Evolutionary conservation across 148 eudicot species (phyloP).

Genomic region (Chenopodium berlandieri): DNA sequence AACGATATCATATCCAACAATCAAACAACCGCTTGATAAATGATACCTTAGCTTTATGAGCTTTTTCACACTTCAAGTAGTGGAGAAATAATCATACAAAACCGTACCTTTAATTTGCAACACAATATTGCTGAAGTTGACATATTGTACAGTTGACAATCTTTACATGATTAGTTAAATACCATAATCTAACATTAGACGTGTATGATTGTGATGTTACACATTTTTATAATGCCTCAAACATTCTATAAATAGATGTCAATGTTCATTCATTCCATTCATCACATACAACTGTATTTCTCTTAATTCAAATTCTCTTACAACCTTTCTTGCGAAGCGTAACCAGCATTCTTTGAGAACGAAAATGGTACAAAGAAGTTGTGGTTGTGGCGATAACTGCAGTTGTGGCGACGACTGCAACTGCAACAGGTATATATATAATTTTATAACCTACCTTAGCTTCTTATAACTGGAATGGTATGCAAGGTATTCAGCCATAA

Average conservation of each 20-base stretch:
- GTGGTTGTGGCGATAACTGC: constrained; percentile 30
- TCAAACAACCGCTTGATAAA: too few species aligned
- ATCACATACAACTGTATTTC: constrained; percentile 6
- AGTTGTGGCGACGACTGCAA: constrained; percentile 33
- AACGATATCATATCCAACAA: too few species aligned
- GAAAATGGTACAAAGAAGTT: constrained; percentile 24
- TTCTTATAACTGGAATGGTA: background rate
- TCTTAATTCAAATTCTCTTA: background rate
- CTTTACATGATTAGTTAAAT: background rate
- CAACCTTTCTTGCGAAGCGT: constrained; percentile 6
- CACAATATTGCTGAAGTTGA: too few species aligned
- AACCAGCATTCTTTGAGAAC: constrained; percentile 1
- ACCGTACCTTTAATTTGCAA: background rate
- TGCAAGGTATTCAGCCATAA: too few species aligned
- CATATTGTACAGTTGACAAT: background rate
- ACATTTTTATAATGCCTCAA: background rate
- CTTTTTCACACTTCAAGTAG: background rate
- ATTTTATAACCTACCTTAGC: too few species aligned
- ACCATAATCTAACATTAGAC: background rate
- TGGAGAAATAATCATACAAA: too few species aligned
- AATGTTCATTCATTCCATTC: constrained; percentile 14
- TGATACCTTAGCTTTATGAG: background rate
- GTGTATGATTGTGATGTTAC: background rate
- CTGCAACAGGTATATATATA: constrained; percentile 29
- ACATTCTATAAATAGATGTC: constrained; percentile 19